A percentile compares a stretch with the other conserved stretches of the same genome.
phyloP scores from a whole-genome alignment of 2,329 filamentous ascomycete species.

The Xylaria arbuscula region DNA sequence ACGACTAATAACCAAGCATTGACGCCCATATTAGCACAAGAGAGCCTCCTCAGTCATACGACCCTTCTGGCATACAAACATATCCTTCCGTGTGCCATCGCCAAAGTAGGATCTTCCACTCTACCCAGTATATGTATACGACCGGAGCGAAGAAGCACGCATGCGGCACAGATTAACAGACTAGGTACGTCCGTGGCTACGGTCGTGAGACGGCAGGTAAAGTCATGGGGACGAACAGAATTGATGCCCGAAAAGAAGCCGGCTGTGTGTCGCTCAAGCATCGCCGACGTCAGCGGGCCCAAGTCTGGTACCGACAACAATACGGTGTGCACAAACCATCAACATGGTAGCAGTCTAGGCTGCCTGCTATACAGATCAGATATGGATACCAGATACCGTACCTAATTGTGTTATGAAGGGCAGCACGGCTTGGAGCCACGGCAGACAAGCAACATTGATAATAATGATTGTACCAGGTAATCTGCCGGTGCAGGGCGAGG shows the following conservation, averaged over 20 bases:
- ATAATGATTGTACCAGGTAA: not conserved
- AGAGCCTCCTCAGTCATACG: constrained; percentile 37
- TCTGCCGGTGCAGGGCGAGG: not conserved
- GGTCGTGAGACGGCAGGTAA: constrained; percentile 31
- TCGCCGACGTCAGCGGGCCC: constrained; percentile 20
- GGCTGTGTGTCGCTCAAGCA: constrained; percentile 27
- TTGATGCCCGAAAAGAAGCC: constrained; percentile 35
- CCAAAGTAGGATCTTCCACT: constrained; percentile 28
- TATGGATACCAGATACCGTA: not conserved
- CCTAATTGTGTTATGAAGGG: not conserved
- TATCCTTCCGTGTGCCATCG: constrained; percentile 25
- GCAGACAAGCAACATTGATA: constrained; percentile 12
- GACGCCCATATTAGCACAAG: constrained; percentile 35
- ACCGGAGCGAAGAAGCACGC: constrained; percentile 29
- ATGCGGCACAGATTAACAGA: constrained; percentile 31
- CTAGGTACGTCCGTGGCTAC: constrained; percentile 25
- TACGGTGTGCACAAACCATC: constrained; percentile 17
- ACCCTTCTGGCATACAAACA: constrained; percentile 15
- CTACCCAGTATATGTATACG: constrained; percentile 3
- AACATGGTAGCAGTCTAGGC: constrained; percentile 10
- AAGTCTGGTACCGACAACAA: constrained; percentile 25
- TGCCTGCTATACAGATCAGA: constrained; percentile 1
- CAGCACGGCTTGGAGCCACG: not conserved
- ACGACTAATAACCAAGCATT: constrained; percentile 38
- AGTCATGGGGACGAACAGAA: constrained; percentile 34